Base-by-base conservation (phyloP, 2,329 filamentous ascomycete genomes). In the Apiospora sp. region DNA sequence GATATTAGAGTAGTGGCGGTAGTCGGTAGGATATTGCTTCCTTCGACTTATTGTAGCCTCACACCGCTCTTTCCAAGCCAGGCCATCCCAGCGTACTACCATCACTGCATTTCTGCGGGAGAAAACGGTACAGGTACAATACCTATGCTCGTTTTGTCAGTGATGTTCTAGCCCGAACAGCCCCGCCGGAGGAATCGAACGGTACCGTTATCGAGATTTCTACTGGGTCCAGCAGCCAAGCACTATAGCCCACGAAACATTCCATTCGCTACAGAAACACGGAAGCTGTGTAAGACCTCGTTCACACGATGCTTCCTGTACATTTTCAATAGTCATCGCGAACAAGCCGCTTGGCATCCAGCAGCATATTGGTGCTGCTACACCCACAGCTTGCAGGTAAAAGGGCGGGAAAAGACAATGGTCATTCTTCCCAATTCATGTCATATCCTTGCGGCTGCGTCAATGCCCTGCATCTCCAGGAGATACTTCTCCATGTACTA, bases 401-500 rank as follows among this genome's bases (percentile, higher is more conserved):
- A 64, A 3, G 22, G 30, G 58, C 58, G 58, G 58, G 58, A 22
- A 64, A 49, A 69, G 44, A 37, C 67, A 24, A 49, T 34, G 67
- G 37, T 69, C 44, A 27, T 37, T 44, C 58, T 41, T 64, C 41
- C 41, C 34, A 19, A 64, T 34, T 64, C 41, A 49, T 34, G 37
- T 37, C 37, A 43, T 24, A 58, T 27, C 68, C 68, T 41, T 51
- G 68, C 37, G 49, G 12, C 48, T 70, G 68, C 68, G 68, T 70
- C 68, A 70, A 70, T 70, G 68, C 68, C 58, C 37, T 70, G 67
- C 67, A 30, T 48, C 41, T n/a, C 30, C 41, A 46, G 67, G 24
- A 46, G 41, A n/a, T 22, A 46, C 22, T 64, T 64, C 58, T 41
- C 58, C 34, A 64, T n/a, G 58, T 13, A 41, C 34, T 37, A 64